Base-by-base conservation (phyloP, 2,329 filamentous ascomycete genomes). In the Orbilia oligospora region DNA sequence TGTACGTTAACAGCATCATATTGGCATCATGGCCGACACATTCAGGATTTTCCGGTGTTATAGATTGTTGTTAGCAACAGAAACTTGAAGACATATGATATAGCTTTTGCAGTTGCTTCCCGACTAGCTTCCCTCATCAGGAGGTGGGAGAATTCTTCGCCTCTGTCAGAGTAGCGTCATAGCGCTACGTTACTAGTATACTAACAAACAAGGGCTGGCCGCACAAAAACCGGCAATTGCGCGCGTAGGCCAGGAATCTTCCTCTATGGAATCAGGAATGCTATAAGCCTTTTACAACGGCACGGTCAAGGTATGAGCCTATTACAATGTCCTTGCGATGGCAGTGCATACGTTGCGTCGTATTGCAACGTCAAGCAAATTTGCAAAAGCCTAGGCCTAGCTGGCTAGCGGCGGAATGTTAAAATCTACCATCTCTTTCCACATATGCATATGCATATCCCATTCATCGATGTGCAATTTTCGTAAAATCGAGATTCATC, bases 1-100 rank as follows among this genome's bases (percentile, higher is more conserved):
- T 53, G 20, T 22, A 49, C 61, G 66, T 67, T 53, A 56, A 64
- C 55, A 51, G 75, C 68, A 78, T 78, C 75, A 78, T 78, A 51
- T 72, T 63, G 33, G 68, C 68, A 78, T 78, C 75, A 78, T 78
- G 65, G 63, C 5, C 8, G 53, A 53, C 49, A 44, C 56, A 61
- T 58, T 61, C 56, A 61, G 56, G 56, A 44, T 61, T 61, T 38
- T 48, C 56, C 41, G 27, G 16, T 48, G 63, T 67, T 55, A 38
- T 51, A 30, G 49, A 27, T 49, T 41, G 5, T 12, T 55, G 41
- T 53, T 48, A 10, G 27, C 55, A 63, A 48, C n/a, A 20, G 51
- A 16, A 66, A 53, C 38, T 56, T 68, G 33, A 56, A 41, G 22
- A 58, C 58, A 46, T 24, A 66, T 55, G 70, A 61, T 71, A 71